A percentile compares a stretch with the other conserved stretches of the same genome.
Evolutionary conservation across 495 filamentous ascomycete genomes (phyloP).

Genomic region (Chlorociboria aeruginascens): DNA sequence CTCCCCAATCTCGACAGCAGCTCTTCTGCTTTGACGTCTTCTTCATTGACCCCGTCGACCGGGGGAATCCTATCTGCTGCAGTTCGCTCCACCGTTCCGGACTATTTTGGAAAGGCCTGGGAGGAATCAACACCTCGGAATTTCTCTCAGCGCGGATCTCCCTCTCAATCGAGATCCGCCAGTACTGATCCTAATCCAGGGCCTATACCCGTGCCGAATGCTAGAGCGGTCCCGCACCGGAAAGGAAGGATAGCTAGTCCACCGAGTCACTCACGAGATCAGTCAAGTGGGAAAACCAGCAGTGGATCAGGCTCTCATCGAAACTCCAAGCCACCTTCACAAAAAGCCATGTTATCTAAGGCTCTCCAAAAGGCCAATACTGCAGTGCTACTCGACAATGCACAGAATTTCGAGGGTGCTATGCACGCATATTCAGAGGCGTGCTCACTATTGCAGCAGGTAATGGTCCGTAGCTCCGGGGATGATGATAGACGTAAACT

Average conservation of each 20-base stretch:
- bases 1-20: conserved; percentile 8
- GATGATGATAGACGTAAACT: conserved; percentile 80
- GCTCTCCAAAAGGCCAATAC: conserved; percentile 92
- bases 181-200: conserved; percentile 18
- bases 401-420: conserved; percentile 85
- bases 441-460: conserved; percentile 69
- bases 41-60: conserved; percentile 23
- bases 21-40: conserved; percentile 14
- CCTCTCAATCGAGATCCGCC: conserved; percentile 7
- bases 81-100: conserved; percentile 17
- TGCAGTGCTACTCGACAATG: conserved; percentile 88
- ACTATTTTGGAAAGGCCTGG: conserved; percentile 26
- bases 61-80: conserved; percentile 23
- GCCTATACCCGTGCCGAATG: conserved; percentile 11
- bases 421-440: conserved; percentile 87
- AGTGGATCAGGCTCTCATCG: conserved; percentile 17
- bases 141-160: conserved; percentile 9
- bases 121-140: conserved; percentile 12
- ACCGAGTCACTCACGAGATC: conserved; percentile 35
- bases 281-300: conserved; percentile 31
- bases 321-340: conserved; percentile 39
- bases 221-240: background rate
- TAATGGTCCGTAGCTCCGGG: conserved; percentile 70
- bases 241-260: conserved; percentile 4
- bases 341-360: conserved; percentile 87